phyloP scores from a whole-genome alignment of 106 monocot species.

The Cymbidium sinense region DNA sequence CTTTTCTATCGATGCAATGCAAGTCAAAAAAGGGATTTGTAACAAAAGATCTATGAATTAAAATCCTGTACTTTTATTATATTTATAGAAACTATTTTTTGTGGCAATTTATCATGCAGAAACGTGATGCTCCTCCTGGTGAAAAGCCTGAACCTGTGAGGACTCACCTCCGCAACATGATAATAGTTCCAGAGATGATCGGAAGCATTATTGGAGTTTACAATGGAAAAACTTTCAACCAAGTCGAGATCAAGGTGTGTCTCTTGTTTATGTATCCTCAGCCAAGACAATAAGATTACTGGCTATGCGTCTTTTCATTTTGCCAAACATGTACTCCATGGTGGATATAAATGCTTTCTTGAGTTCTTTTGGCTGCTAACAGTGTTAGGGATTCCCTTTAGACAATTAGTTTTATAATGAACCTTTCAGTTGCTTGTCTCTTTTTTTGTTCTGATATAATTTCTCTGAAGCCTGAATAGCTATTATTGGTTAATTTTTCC shows the following conservation, averaged over 20 bases:
- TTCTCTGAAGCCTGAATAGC: no score
- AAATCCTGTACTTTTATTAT: neutral
- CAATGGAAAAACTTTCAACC: slow-evolving; percentile 54
- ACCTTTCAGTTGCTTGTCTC: no score
- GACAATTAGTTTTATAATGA: no score
- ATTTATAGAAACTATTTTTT: neutral
- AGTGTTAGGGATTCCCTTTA: no score
- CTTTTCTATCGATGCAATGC: neutral
- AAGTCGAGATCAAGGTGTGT: slow-evolving; percentile 42
- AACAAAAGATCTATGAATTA: neutral
- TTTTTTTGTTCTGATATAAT: no score
- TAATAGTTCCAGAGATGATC: slow-evolving; percentile 50
- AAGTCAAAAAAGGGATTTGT: neutral
- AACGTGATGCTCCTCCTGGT: slow-evolving; percentile 35
- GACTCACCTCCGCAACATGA: slow-evolving; percentile 52
- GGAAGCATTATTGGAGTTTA: slow-evolving; percentile 54
- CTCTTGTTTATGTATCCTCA: neutral
- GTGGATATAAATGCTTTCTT: neutral
- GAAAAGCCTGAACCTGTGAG: slow-evolving; percentile 53
- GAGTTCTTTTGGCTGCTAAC: neutral
- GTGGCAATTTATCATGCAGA: slow-evolving; percentile 12
- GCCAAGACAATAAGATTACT: neutral
- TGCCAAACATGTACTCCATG: neutral
- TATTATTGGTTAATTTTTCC: no score
- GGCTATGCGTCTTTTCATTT: neutral